phyloP scores from a whole-genome alignment of 495 filamentous ascomycete species.

The Physcia stellaris region DNA sequence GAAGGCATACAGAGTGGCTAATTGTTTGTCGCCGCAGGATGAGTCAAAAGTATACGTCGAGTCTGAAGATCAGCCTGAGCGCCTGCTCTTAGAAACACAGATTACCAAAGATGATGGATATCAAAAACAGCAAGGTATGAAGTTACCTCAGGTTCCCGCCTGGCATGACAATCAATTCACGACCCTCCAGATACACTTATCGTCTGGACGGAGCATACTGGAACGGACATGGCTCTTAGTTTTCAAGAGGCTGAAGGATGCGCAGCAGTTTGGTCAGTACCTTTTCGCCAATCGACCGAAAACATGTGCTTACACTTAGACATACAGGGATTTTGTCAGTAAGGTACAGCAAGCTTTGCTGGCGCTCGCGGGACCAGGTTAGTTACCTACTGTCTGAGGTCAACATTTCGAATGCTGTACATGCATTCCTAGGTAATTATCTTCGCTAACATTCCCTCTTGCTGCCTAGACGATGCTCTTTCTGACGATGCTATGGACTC shows the following conservation, averaged over 20 bases:
- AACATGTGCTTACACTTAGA: constrained; percentile 2
- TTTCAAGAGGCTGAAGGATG: constrained; percentile 98
- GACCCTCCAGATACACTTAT: constrained; percentile 70
- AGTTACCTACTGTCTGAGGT: background rate
- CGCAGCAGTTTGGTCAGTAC: constrained; percentile 67
- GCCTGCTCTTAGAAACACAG: constrained; percentile 71
- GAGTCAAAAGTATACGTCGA: constrained; percentile 82
- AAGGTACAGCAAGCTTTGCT: constrained; percentile 59
- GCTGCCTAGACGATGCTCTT: constrained; percentile 81
- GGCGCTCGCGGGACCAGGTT: constrained; percentile 37
- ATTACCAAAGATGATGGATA: constrained; percentile 93
- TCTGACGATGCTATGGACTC: constrained; percentile 74
- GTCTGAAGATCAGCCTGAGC: constrained; percentile 78
- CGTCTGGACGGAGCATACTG: constrained; percentile 85
- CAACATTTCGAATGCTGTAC: background rate
- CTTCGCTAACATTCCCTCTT: background rate
- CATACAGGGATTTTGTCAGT: constrained; percentile 78
- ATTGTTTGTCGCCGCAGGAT: constrained; percentile 40
- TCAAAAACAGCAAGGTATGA: constrained; percentile 91
- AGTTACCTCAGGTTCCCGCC: background rate
- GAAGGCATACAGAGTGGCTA: background rate
- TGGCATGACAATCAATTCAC: too few relatives aligned
- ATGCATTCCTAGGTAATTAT: background rate
- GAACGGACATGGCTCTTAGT: constrained; percentile 92
- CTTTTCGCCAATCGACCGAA: background rate